Base-by-base conservation (phyloP, 176 grass and related monocot genomes). In the Oryza glumipatula region DNA sequence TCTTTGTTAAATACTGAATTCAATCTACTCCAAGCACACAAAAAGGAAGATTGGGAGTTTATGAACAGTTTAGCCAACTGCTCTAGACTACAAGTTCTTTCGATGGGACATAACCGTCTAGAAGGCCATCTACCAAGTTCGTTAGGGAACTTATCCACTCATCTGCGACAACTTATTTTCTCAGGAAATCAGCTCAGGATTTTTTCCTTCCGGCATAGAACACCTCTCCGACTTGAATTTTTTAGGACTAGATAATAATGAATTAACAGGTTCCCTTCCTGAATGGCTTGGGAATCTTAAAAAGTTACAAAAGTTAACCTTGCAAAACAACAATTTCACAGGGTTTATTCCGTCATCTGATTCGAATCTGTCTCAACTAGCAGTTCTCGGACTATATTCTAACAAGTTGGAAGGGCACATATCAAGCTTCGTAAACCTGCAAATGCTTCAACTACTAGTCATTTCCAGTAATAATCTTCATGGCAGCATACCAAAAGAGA, bases 31-130 rank as follows among this genome's bases (percentile, higher is more conserved):
- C 16, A 67, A 73, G 86, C 67, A 32, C 7, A 16, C 11, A 66
- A 41, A 2, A 73, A 11, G 15, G 2, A 73, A 44, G 74, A 83
- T 23, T 83, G 80, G 80, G 69, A 79, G 33, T 88, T 88, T 67
- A 78, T 88, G 67, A 12, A 65, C 9, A 66, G 67, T 44, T 79
- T 88, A 64, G 43, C 38, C 23, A 87, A 87, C 6, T 87, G 85
- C 15, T 70, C 72, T 9, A 6, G 66, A 4, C 36, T 87, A 11
- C 7, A 30, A 3, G 0, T 5, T 5, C 74, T 75, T 0, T 56
- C 58, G 0, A 2, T 87, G 17, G 60, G 11, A 1, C 0, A 16
- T 2, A 86, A 81, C 44, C 43, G 5, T 9, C 32, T 86, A 17
- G 33, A 68, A 67, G 85, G 85, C 6, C 21, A 26, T 3, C 36